Conservation (phyloP, 2,329 filamentous ascomycete species). For the Emericellopsis atlantica region DNA sequence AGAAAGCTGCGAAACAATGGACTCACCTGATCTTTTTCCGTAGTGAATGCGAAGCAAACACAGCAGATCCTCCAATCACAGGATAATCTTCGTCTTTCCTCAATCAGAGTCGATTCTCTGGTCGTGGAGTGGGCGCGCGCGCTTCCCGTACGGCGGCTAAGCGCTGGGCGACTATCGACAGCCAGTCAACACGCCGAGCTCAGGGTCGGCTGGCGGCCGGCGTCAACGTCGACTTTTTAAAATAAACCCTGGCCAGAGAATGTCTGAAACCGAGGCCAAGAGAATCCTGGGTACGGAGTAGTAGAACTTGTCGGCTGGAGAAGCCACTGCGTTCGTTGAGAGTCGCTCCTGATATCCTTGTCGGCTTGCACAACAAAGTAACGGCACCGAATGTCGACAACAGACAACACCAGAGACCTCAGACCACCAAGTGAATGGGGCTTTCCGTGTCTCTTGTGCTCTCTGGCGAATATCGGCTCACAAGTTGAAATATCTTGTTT, state of each 20-base stretch:
- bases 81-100: neutral
- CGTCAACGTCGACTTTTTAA: slow-evolving; percentile 1
- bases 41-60: no score
- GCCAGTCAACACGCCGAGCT: slow-evolving; percentile 2
- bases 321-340: neutral
- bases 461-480: neutral
- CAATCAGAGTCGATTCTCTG: neutral
- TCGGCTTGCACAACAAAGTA: slow-evolving; percentile 8
- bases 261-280: neutral
- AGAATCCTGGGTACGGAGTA: neutral
- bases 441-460: neutral
- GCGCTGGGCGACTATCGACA: slow-evolving; percentile 1
- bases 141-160: slow-evolving; percentile 1
- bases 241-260: no score
- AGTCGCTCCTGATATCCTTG: slow-evolving; percentile 7
- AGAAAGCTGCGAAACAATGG: neutral
- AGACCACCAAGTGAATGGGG: slow-evolving; percentile 13
- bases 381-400: slow-evolving; percentile 1
- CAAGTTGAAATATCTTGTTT: neutral
- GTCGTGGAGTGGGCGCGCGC: neutral
- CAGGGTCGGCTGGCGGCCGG: slow-evolving; percentile 1
- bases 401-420: slow-evolving; percentile 5
- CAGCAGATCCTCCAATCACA: slow-evolving; percentile 1
- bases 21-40: slow-evolving; percentile 3
- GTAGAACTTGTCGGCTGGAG: neutral